phyloP scores from a whole-genome alignment of 495 filamentous ascomycete genomes.

The Staphylotrichum tortipilum region DNA sequence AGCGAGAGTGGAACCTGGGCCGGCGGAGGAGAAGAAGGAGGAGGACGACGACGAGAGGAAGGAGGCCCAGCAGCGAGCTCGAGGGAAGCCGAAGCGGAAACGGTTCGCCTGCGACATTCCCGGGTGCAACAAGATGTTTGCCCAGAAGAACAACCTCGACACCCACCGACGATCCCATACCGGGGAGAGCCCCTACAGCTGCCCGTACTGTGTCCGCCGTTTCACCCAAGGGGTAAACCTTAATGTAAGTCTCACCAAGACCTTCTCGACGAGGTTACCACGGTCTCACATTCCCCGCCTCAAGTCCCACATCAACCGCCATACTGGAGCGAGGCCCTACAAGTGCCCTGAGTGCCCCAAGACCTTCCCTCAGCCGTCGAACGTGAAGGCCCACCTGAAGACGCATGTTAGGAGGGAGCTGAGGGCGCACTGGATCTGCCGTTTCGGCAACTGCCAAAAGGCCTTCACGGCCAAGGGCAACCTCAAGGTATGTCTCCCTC shows the following conservation, averaged over 20 bases:
- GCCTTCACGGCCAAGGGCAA: slow-evolving; percentile 85
- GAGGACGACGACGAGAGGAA: slow-evolving; percentile 5
- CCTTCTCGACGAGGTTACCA: not conserved
- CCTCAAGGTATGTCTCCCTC: slow-evolving; percentile 54
- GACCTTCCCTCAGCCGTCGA: slow-evolving; percentile 81
- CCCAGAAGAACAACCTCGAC: slow-evolving; percentile 88
- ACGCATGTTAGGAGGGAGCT: slow-evolving; percentile 71
- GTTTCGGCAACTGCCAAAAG: slow-evolving; percentile 73
- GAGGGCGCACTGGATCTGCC: slow-evolving; percentile 52
- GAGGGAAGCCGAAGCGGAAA: slow-evolving; percentile 39
- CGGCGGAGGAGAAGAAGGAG: not conserved
- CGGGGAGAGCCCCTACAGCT: slow-evolving; percentile 71
- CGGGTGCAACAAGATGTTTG: slow-evolving; percentile 73
- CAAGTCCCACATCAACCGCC: slow-evolving; percentile 24
- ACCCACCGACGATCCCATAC: slow-evolving; percentile 88
- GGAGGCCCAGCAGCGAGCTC: not conserved
- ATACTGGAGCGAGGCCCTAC: slow-evolving; percentile 74
- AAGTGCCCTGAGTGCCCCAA: slow-evolving; percentile 74
- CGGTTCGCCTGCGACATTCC: slow-evolving; percentile 68
- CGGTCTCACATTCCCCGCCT: slow-evolving; percentile 10
- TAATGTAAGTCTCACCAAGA: slow-evolving; percentile 48
- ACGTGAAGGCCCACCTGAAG: slow-evolving; percentile 78
- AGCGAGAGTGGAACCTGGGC: slow-evolving; percentile 4
- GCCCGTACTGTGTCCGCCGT: slow-evolving; percentile 66
- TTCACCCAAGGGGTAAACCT: slow-evolving; percentile 89